Evolutionary conservation across 768 basidiomycete genomes (phyloP).

Genomic region (Lentinula aciculospora): DNA sequence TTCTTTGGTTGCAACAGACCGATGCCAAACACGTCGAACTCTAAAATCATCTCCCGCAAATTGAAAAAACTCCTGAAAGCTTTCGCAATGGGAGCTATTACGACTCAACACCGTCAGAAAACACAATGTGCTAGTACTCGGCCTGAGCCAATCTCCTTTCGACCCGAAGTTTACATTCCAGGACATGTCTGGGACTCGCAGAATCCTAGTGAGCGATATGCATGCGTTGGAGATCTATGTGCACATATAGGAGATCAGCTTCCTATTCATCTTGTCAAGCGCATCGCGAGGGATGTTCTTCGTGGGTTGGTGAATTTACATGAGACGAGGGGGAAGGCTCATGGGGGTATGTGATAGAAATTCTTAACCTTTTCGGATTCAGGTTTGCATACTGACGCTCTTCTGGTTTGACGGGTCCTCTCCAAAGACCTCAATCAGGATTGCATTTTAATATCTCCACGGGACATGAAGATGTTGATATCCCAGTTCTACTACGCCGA

Average conservation of each 20-base stretch:
- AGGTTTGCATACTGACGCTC: too few species aligned
- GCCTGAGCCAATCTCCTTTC: not conserved
- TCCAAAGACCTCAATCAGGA: constrained; percentile 15
- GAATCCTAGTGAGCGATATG: constrained; percentile 13
- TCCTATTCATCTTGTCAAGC: constrained; percentile 21
- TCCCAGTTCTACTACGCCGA: constrained; percentile 10
- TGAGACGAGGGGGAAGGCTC: constrained; percentile 10
- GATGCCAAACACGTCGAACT: not conserved
- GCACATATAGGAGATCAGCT: constrained; percentile 16
- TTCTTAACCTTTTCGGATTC: not conserved
- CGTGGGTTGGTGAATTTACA: constrained; percentile 14
- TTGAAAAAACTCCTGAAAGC: not conserved
- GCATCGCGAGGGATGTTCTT: constrained; percentile 21
- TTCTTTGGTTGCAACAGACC: not conserved
- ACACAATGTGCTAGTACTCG: not conserved
- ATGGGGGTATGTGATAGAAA: constrained; percentile 13
- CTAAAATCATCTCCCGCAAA: not conserved
- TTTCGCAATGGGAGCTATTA: not conserved
- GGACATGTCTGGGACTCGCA: constrained; percentile 11
- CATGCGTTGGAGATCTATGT: constrained; percentile 18
- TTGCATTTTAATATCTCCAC: constrained; percentile 14
- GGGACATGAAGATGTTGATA: constrained; percentile 14
- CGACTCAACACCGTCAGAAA: not conserved
- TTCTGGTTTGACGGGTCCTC: not conserved
- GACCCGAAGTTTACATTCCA: not conserved